Evolutionary conservation across 768 basidiomycete species (phyloP), one percentile per base, ranked within the genome.

Genomic region (Amanita exitialis): DNA sequence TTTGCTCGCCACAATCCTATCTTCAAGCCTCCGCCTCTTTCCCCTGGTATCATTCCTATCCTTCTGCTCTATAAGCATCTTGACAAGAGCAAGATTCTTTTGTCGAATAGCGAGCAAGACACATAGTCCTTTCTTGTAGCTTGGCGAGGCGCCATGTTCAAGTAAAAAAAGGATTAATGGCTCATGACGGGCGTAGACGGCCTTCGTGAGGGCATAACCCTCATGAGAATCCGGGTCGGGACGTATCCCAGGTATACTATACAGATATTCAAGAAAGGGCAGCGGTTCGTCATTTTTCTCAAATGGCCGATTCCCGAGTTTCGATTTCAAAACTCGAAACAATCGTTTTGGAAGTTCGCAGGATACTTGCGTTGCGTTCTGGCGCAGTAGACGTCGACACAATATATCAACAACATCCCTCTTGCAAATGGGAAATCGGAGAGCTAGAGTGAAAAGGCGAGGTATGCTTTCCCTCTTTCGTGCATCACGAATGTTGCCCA

Each of bases 131-230:
- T 74, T 63, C 58, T 84, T 86, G 54, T 66, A 65, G 4, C 60
- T 59, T 0, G 93, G 92, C 9, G 83, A 83, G 0, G 90, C 92
- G 3, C 81, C 85, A 16, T 81, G 69, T 2, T 70, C 68, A 44
- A 96, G 78, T 13, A 97, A 73, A 57, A 89, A 83, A 20, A 64
- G 68, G 1, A 92, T 70, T 6, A 96, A 76, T 3, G 82, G 80
- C 1, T 73, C 49, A 55, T 83, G 83, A 18, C 70, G 69, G 0
- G 77, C 80, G 34, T 82, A 72, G 1, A 91, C 87, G 1, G 93
- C 90, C 56, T 78, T 82, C 13, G 80, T 81, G 36, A 96, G 78
- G 0, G 86, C 83, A 60, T 93, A 96, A 1, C 93, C 94, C 2
- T 77, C 72, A 63, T 88, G 73, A 6, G 86, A 78, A 62, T 94